Percentiles rank a stretch among this genome's conserved stretches.
Conservation (phyloP, 108 stramenopile species). For the Skeletonema menzelii region DNA sequence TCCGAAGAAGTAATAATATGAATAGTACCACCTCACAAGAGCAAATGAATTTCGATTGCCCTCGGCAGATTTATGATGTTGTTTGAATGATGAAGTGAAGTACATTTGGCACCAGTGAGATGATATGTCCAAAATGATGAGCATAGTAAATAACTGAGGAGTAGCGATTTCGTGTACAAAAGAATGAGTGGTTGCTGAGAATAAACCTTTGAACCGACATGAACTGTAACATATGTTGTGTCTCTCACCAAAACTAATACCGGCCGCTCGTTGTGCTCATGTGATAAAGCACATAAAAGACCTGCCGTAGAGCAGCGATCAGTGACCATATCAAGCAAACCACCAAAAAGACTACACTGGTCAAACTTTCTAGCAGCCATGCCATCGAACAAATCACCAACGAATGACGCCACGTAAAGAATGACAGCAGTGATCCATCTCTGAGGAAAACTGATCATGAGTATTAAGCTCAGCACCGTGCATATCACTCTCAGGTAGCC, state of each 20-base stretch:
- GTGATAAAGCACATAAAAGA: slow-evolving; percentile 64
- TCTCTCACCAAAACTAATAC: slow-evolving; percentile 49
- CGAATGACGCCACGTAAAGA: slow-evolving; percentile 91
- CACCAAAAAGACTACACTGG: slow-evolving; percentile 90
- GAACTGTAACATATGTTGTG: not conserved
- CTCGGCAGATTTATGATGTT: slow-evolving; percentile 94
- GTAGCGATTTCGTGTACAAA: not conserved
- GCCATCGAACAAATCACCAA: slow-evolving; percentile 96
- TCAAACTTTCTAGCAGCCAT: slow-evolving; percentile 88
- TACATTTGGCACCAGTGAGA: slow-evolving; percentile 98
- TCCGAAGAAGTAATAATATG: slow-evolving; percentile 92
- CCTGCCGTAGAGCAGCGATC: slow-evolving; percentile 94
- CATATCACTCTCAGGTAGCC: slow-evolving; percentile 80
- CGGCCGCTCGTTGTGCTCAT: slow-evolving; percentile 47
- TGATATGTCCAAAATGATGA: slow-evolving; percentile 75
- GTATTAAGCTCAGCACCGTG: slow-evolving; percentile 58
- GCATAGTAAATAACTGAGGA: slow-evolving; percentile 48
- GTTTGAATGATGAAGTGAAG: slow-evolving; percentile 59
- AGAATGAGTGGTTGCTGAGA: not conserved
- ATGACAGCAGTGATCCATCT: slow-evolving; percentile 62
- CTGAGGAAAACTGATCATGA: slow-evolving; percentile 64
- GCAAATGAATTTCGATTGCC: slow-evolving; percentile 84
- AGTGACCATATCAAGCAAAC: slow-evolving; percentile 96
- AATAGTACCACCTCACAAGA: slow-evolving; percentile 92
- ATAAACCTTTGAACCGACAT: not conserved